These are phyloP conservation scores for Zymoseptoria pseudotritici DNA, from an alignment of 2,329 filamentous ascomycete genomes.

Conservation along the genomic window DNA sequence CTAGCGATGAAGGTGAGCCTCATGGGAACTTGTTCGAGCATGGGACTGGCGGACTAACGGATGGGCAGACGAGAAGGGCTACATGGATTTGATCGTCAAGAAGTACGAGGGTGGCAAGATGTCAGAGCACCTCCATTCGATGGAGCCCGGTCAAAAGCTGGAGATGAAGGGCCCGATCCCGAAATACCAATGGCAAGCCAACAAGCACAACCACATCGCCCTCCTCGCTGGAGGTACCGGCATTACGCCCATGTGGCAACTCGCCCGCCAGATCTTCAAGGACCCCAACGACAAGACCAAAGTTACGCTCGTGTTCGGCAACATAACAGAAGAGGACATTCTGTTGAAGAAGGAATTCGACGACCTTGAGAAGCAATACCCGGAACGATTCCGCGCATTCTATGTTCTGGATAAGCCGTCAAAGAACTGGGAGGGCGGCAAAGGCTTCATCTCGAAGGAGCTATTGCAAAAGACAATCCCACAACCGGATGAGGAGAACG, in stretches of 20 bases:
- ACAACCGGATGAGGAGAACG: constrained; percentile 81
- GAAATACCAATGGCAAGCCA: constrained; percentile 82
- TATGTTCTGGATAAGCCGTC: constrained; percentile 84
- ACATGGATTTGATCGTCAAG: constrained; percentile 86
- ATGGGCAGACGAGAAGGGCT: constrained; percentile 60
- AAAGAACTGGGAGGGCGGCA: constrained; percentile 66
- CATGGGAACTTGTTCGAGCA: not conserved
- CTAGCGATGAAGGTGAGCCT: constrained; percentile 68
- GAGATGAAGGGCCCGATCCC: constrained; percentile 92
- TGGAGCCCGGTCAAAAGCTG: constrained; percentile 73
- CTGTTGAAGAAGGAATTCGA: constrained; percentile 79
- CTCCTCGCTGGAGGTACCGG: constrained; percentile 91
- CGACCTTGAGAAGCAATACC: constrained; percentile 88
- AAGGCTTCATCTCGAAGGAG: constrained; percentile 81
- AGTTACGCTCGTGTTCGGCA: constrained; percentile 91
- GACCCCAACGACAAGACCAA: constrained; percentile 97
- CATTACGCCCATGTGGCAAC: constrained; percentile 97
- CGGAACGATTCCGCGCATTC: constrained; percentile 89
- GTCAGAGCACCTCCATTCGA: constrained; percentile 78
- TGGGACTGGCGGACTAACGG: not conserved
- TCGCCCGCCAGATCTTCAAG: constrained; percentile 83
- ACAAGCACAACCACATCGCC: constrained; percentile 87
- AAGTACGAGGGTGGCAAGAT: constrained; percentile 84
- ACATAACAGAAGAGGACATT: constrained; percentile 83
- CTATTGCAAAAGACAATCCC: constrained; percentile 90